Evolutionary conservation across 1,284 basidiomycete species (phyloP), one percentile per base, ranked within the genome.

Genomic region (Puccinia coronata): DNA sequence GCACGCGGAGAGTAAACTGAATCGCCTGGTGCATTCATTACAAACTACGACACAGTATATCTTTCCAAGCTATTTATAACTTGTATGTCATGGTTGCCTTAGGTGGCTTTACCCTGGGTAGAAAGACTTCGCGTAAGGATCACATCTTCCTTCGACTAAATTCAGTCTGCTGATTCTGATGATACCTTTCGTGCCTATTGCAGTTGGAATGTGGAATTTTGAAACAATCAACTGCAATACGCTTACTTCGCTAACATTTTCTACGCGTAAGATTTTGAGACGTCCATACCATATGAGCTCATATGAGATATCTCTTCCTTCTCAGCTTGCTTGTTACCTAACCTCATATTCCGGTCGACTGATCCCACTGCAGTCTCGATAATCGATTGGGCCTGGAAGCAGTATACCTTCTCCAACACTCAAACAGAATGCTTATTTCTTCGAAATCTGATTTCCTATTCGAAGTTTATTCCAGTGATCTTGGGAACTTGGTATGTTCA

Each of bases 151-250:
- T 72, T 34, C 36, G 47, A 8, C 41, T n/a, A 2, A 31, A 36
- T 8, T 72, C 34, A 57, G 47, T 31, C 36, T 23, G 11, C 8
- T 53, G 11, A n/a, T 36, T 8, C 28, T 47, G 43, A 8, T 53
- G 16, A 51, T 9, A 72, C 18, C 9, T 25, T 53, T 20, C 41
- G 9, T 14, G 28, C 8, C 5, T 16, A 43, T n/a, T n/a, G 2
- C 31, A 72, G 70, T 72, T 31, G 70, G 70, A 34, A 72, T 72
- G 70, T 72, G 70, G 70, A 72, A 55, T 14, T 53, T 36, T 12
- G 70, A 72, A 34, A 72, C 70, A 23, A 53, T 72, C 14, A 72
- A 51, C 49, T 53, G 47, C 47, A 51, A 72, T 20, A 53, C 49
- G 47, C 31, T 72, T 36, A 57, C 70, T 34, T 16, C 70, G 4